phyloP scores from a whole-genome alignment of 352 stramenopile genomes.

The Phytophthora uliginosa region DNA sequence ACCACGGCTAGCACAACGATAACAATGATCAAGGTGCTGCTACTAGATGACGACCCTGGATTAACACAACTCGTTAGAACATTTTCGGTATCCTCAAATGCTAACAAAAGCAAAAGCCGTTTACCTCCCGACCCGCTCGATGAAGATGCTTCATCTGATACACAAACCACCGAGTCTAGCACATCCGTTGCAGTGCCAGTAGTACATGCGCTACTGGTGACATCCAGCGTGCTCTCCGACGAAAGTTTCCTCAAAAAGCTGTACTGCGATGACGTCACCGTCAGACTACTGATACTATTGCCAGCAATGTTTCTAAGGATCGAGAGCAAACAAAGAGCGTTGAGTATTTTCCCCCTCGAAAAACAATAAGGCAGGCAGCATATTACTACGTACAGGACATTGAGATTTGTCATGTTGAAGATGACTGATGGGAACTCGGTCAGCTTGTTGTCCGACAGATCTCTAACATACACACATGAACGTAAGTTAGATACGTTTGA shows the following conservation, averaged over 20 bases:
- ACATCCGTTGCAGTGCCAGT: constrained; percentile 51
- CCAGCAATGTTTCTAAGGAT: constrained; percentile 54
- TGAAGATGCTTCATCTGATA: constrained; percentile 34
- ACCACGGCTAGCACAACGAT: constrained; percentile 57
- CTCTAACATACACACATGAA: constrained; percentile 40
- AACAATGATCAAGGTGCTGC: constrained; percentile 64
- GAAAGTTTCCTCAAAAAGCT: constrained; percentile 59
- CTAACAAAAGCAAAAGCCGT: neutral
- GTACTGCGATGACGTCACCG: constrained; percentile 52
- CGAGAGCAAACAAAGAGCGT: neutral
- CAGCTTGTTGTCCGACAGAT: constrained; percentile 64
- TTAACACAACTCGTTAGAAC: constrained; percentile 2
- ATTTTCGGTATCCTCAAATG: neutral
- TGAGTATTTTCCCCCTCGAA: neutral
- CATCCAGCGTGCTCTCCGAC: constrained; percentile 50
- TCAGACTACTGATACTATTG: constrained; percentile 62
- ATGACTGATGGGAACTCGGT: constrained; percentile 61
- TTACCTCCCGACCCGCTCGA: constrained; percentile 35
- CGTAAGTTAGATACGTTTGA: neutral
- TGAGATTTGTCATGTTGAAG: constrained; percentile 82
- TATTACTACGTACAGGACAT: constrained; percentile 52
- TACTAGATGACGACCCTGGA: constrained; percentile 45
- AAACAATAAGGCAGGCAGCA: neutral
- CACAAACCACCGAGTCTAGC: constrained; percentile 65
- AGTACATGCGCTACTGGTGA: constrained; percentile 46